Percentiles rank a stretch among this genome's conserved stretches.
Evolutionary conservation across 306 rosid genomes (phyloP).

Genomic region (Quercus suber): DNA sequence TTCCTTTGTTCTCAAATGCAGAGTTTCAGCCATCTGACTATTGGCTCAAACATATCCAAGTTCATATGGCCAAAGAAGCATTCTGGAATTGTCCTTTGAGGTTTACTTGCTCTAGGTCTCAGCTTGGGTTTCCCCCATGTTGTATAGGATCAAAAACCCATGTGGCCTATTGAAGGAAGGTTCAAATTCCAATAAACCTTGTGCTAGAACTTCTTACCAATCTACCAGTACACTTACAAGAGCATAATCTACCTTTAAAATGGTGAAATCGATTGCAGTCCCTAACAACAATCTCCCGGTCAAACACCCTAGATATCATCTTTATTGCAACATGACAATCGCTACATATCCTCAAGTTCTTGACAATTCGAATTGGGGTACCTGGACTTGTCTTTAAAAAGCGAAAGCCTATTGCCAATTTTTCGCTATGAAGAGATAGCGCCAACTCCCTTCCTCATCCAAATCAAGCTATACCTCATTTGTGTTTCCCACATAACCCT

Average conservation of each 20-base stretch:
- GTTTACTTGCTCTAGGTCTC: not conserved
- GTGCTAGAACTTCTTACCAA: not conserved
- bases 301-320: constrained; percentile 48
- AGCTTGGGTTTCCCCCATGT: not conserved
- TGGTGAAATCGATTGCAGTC: constrained; percentile 65
- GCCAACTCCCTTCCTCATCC: constrained; percentile 63
- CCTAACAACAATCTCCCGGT: constrained; percentile 48
- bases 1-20: not conserved
- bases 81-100: not conserved
- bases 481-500: constrained; percentile 44
- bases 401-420: constrained; percentile 55
- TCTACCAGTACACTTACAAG: constrained; percentile 62
- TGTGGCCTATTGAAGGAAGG: not conserved
- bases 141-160: not conserved
- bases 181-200: not conserved
- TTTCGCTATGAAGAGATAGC: constrained; percentile 49
- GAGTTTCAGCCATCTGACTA: not conserved
- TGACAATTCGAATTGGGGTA: constrained; percentile 44
- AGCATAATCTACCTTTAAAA: constrained; percentile 47
- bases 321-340: constrained; percentile 52
- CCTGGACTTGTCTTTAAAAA: constrained; percentile 49
- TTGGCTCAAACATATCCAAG: not conserved
- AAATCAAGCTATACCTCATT: constrained; percentile 60
- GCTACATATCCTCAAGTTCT: constrained; percentile 55
- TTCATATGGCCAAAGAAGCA: not conserved